Evolutionary conservation across 371 early-diverging fungal genomes (phyloP), one percentile per base, ranked within the genome.

Genomic region (Apophysomyces trapeziformis): DNA sequence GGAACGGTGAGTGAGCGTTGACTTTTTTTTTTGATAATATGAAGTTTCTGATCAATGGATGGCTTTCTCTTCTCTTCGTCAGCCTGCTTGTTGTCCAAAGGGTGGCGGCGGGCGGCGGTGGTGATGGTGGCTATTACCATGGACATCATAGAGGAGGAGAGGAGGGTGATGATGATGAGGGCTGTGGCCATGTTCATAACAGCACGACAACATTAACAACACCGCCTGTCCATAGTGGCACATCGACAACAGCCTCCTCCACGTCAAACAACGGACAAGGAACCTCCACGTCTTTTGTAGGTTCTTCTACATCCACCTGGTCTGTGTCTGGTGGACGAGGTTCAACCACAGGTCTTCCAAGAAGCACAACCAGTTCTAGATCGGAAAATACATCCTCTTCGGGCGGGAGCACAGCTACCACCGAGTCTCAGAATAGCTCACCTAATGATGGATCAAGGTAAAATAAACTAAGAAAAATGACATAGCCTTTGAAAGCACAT

Each of bases 81-180:
- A 26, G 32, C 32, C 32, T 26, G 32, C 32, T 26, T 2, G 32
- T 26, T 26, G 54, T 21, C 21, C 11, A 9, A 5, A 16, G 21
- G 9, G 54, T 50, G 54, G 54, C 21, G 54, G 54, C 54, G 54
- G 21, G 54, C 21, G 54, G 54, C 54, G 54, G 21, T 18, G 46
- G 43, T 43, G 43, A 45, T 13, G 46, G 16, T 13, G 8, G 16
- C 13, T 18, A 45, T 45, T 45, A 45, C 16, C 16, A 7, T 18
- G n/a, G 16, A 7, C 54, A 50, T 21, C 54, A 32, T 21, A 9
- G 32, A 26, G 32, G 32, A 26, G 32, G 32, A 26, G 32, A 26
- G 32, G 32, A 7, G 5, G 21, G 21, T 21, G 21, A 50, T 21
- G 54, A 50, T 21, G 54, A 13, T n/a, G 13, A 45, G 16, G 16